Evolutionary conservation across 495 filamentous ascomycete genomes (phyloP).

Genomic region (Penicillium coffeae): DNA sequence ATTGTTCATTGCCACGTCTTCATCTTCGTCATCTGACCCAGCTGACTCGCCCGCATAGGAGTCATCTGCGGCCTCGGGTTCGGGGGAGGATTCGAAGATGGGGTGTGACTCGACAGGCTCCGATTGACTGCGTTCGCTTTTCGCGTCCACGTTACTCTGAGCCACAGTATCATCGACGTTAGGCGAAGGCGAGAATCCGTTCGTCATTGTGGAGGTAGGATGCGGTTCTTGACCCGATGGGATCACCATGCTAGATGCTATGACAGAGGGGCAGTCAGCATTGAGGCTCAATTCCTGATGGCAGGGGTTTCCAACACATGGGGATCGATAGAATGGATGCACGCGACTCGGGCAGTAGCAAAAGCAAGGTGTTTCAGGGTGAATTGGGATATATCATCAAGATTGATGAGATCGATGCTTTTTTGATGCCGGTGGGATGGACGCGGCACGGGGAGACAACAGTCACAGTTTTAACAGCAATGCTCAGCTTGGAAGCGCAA

Average conservation of each 20-base stretch:
- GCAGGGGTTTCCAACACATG: slow-evolving; percentile 16
- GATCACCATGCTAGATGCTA: slow-evolving; percentile 53
- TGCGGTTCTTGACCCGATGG: slow-evolving; percentile 44
- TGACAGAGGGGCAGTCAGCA: slow-evolving; percentile 41
- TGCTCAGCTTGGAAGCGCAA: slow-evolving; percentile 15
- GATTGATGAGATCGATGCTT: slow-evolving; percentile 38
- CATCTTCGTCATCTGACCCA: slow-evolving; percentile 60
- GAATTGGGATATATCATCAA: slow-evolving; percentile 29
- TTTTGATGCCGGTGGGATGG: slow-evolving; percentile 45
- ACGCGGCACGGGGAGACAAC: slow-evolving; percentile 29
- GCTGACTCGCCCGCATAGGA: slow-evolving; percentile 37
- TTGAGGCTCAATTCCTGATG: slow-evolving; percentile 35
- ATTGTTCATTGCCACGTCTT: slow-evolving; percentile 69
- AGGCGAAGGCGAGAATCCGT: slow-evolving; percentile 46
- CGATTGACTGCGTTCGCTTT: slow-evolving; percentile 52
- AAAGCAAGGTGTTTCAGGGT: slow-evolving; percentile 24
- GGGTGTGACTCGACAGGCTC: slow-evolving; percentile 42
- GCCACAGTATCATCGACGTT: slow-evolving; percentile 33
- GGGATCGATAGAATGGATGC: slow-evolving; percentile 20
- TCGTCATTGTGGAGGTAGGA: slow-evolving; percentile 39
- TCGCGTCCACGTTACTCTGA: slow-evolving; percentile 34
- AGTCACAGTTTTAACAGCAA: slow-evolving; percentile 21
- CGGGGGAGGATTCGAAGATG: slow-evolving; percentile 48
- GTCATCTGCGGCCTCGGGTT: slow-evolving; percentile 64
- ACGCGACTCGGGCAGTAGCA: slow-evolving; percentile 33